Evolutionary conservation across 2,329 filamentous ascomycete genomes (phyloP).

Genomic region (Colletotrichum aenigma): DNA sequence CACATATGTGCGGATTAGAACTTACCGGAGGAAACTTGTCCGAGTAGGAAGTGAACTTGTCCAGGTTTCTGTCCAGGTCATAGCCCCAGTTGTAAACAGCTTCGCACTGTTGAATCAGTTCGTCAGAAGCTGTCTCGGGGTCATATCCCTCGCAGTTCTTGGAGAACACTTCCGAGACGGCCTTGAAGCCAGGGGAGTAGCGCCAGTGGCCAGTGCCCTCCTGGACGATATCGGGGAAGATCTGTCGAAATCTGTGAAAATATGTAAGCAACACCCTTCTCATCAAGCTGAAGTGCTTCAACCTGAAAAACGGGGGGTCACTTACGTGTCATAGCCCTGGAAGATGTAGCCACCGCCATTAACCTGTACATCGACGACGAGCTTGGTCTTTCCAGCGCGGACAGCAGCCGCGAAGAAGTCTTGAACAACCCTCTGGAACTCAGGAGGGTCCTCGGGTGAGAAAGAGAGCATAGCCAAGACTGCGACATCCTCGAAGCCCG

Average conservation of each 20-base stretch:
- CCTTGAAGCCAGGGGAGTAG: constrained; percentile 44
- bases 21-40: constrained; percentile 44
- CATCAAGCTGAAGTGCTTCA: background rate
- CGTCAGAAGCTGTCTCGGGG: constrained; percentile 38
- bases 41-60: constrained; percentile 53
- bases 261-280: background rate
- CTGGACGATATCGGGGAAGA: constrained; percentile 47
- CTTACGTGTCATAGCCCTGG: constrained; percentile 52
- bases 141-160: constrained; percentile 44
- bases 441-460: constrained; percentile 24
- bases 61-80: constrained; percentile 49
- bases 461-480: constrained; percentile 31
- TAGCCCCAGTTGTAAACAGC: constrained; percentile 54
- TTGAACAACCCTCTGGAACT: constrained; percentile 38
- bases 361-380: constrained; percentile 63
- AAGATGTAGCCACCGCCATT: constrained; percentile 64
- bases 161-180: constrained; percentile 46
- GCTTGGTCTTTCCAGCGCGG: constrained; percentile 58
- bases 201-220: constrained; percentile 43
- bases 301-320: background rate
- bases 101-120: constrained; percentile 37
- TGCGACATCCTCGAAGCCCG: constrained; percentile 35
- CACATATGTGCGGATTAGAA: constrained; percentile 20
- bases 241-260: constrained; percentile 50
- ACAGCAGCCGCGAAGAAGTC: constrained; percentile 37